phyloP scores from a whole-genome alignment of 2,329 filamentous ascomycete genomes.

The Sporothrix pallida region DNA sequence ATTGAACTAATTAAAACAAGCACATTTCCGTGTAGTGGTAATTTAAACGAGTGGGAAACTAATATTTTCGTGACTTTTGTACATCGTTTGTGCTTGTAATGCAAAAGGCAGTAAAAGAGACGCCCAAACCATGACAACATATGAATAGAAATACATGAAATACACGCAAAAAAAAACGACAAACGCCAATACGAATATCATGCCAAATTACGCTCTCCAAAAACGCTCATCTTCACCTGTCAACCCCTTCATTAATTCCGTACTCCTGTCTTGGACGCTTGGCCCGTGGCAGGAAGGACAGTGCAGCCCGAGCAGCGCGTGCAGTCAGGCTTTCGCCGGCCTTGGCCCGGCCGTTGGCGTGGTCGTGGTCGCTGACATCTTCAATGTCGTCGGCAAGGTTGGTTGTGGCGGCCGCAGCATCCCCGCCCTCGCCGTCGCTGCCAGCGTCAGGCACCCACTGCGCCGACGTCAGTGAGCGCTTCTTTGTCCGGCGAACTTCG shows the following conservation, averaged over 20 bases:
- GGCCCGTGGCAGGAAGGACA: conserved; percentile 20
- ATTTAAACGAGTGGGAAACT: too few relatives aligned
- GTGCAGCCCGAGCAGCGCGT: conserved; percentile 4
- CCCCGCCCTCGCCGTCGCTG: neutral
- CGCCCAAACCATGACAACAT: neutral
- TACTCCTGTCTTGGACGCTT: conserved; percentile 26
- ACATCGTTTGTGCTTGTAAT: neutral
- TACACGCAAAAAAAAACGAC: neutral
- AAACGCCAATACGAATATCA: neutral
- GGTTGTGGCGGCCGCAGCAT: neutral
- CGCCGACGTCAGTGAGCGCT: conserved; percentile 30
- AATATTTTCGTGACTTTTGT: neutral
- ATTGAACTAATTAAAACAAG: too few relatives aligned
- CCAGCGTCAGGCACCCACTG: conserved; percentile 12
- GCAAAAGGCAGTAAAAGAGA: too few relatives aligned
- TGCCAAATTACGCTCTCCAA: neutral
- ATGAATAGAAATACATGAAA: conserved; percentile 11
- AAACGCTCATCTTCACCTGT: neutral
- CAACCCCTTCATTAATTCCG: too few relatives aligned
- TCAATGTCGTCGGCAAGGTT: conserved; percentile 34
- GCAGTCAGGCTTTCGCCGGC: neutral
- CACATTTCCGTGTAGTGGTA: too few relatives aligned
- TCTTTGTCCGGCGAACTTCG: conserved; percentile 29
- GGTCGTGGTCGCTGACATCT: conserved; percentile 30
- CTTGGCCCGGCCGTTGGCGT: neutral